Evolutionary conservation across 2,329 filamentous ascomycete species (phyloP), one percentile per base, ranked within the genome.

Genomic region (Colletotrichum horii): DNA sequence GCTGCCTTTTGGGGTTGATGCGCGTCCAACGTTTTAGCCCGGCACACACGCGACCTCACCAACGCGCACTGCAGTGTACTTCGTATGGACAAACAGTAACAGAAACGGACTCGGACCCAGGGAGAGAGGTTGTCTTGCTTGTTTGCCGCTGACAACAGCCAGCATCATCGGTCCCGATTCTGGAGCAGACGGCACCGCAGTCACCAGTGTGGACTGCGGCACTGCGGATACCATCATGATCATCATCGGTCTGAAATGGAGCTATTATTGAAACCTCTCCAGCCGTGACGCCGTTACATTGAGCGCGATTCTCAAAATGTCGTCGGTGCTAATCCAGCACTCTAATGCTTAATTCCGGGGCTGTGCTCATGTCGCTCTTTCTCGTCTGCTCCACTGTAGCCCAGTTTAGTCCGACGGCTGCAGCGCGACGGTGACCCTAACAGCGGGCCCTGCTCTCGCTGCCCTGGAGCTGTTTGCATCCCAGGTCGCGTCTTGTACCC

Each of bases 401-500:
- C 69, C 64, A 67, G 73, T 65, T 75, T 66, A 24, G 32, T n/a
- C 38, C 14, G 58, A 28, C 22, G 48, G 70, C 70, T 61, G 58
- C 58, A 65, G 58, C 61, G 34, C 70, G 43, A 71, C 65, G 64
- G 70, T 74, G 74, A 48, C 43, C 16, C 34, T 61, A 66, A 74
- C 74, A 76, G 70, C 62, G 62, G 62, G 68, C 26, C 61, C 30
- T 43, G 3, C 8, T 26, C 24, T 61, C 15, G 34, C 19, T 52
- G 26, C 28, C 26, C n/a, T 64, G 38, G 24, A 19, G 28, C 48
- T 62, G 36, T 69, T 69, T 52, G 43, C 38, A 12, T 26, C 70
- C 28, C 12, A 38, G 56, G 38, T 26, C 70, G 36, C 12, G 32
- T 58, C 55, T 55, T 16, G 62, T 56, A 38, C 34, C 61, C 55